These are phyloP conservation scores for Pluteus cervinus DNA, from an alignment of 768 basidiomycete genomes.

Conservation along the genomic window DNA sequence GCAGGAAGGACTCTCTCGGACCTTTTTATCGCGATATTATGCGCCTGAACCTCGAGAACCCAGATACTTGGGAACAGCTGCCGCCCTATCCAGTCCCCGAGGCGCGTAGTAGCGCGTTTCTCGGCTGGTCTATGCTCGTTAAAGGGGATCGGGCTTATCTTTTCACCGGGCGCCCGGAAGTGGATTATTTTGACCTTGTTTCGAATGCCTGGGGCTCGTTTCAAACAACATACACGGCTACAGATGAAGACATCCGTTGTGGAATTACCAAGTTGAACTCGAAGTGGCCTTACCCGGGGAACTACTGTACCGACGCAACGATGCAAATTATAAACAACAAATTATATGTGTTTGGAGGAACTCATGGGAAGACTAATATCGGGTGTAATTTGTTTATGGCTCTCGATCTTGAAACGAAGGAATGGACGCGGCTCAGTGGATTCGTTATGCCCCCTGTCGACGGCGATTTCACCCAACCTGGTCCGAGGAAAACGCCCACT, in stretches of 20 bases:
- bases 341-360: conserved; percentile 34
- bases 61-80: conserved; percentile 18
- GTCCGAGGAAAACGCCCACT: conserved; percentile 25
- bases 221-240: conserved; percentile 15
- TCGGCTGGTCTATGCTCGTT: conserved; percentile 18
- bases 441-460: conserved; percentile 11
- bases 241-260: conserved; percentile 11
- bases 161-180: conserved; percentile 21
- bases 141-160: conserved; percentile 28
- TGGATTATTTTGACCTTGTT: conserved; percentile 31
- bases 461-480: conserved; percentile 20
- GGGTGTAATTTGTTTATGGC: conserved; percentile 33
- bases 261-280: too few relatives aligned
- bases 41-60: conserved; percentile 18
- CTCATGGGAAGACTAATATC: conserved; percentile 18
- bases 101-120: conserved; percentile 8
- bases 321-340: conserved; percentile 22
- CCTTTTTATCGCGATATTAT: conserved; percentile 22
- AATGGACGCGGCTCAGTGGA: conserved; percentile 24
- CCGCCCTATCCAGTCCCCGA: conserved; percentile 19
- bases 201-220: conserved; percentile 26
- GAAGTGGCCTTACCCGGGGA: conserved; percentile 18
- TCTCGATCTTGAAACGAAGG: conserved; percentile 25
- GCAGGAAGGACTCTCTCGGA: conserved; percentile 14
- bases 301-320: conserved; percentile 9